Percentiles rank a stretch among this genome's conserved stretches.
Conservation (phyloP, 257 asterid species). For the Lantana camara region DNA sequence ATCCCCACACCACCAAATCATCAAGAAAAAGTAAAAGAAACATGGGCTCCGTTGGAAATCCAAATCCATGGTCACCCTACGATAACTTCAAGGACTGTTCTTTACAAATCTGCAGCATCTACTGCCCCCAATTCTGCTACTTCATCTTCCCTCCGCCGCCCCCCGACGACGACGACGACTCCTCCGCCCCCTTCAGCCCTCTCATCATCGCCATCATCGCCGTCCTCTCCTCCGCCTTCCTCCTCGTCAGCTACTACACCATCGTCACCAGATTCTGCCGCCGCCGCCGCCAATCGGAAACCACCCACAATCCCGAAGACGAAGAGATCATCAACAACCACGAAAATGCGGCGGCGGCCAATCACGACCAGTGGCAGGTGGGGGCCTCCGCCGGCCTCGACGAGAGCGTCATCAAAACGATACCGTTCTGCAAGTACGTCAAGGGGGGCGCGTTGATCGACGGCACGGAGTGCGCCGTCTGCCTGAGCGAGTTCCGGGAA, state of each 20-base stretch:
- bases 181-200: slow-evolving; percentile 56
- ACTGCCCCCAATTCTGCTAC: slow-evolving; percentile 86
- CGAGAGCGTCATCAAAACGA: slow-evolving; percentile 53
- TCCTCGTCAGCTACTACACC: slow-evolving; percentile 54
- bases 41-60: slow-evolving; percentile 64
- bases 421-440: slow-evolving; percentile 53
- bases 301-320: slow-evolving; percentile 2
- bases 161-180: slow-evolving; percentile 18
- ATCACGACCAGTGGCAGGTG: slow-evolving; percentile 40
- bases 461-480: slow-evolving; percentile 75
- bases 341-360: too few relatives aligned
- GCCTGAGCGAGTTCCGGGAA: slow-evolving; percentile 70
- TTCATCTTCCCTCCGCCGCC: slow-evolving; percentile 80
- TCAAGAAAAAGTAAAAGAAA: too few relatives aligned
- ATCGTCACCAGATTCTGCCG: slow-evolving; percentile 52
- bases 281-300: slow-evolving; percentile 44
- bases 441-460: slow-evolving; percentile 58
- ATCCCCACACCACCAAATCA: background rate
- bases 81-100: slow-evolving; percentile 61
- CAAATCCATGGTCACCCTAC: slow-evolving; percentile 67
- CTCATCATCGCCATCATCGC: slow-evolving; percentile 53
- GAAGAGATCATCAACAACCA: slow-evolving; percentile 18
- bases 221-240: slow-evolving; percentile 41
- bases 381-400: slow-evolving; percentile 55
- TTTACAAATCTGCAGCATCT: slow-evolving; percentile 63